Base-by-base conservation (phyloP, 169 alveolate genomes). In the Besnoitia besnoiti region DNA sequence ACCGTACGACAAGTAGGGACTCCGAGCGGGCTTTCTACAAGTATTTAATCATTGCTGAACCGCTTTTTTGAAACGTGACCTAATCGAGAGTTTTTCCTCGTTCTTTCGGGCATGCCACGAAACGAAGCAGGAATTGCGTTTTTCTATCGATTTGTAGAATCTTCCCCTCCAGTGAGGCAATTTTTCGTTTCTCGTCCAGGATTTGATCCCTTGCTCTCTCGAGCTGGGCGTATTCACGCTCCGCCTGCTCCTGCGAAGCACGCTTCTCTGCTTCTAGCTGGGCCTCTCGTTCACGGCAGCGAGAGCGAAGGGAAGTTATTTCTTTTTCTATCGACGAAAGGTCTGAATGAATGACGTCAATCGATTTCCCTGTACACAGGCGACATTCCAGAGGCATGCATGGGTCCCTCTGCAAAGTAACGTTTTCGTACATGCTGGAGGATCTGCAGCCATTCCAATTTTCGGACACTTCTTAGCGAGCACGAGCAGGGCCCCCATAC, bases 81-180 rank as follows among this genome's bases (percentile, higher is more conserved):
- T n/a, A n/a, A n/a, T n/a, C n/a, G n/a, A n/a, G n/a, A n/a, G n/a
- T n/a, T n/a, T n/a, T n/a, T n/a, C n/a, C n/a, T 55, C 67, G 67
- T 5, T 37, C 87, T 77, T 77, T 55, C 7, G 87, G 55, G 35
- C 40, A n/a, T 16, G 87, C 40, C 37, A 42, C 55, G 55, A 37
- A 37, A 27, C 40, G 87, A 24, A 77, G 49, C 19, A 77, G 7
- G 5, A 39, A 35, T 39, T 77, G 19, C n/a, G 40, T 77, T 40
- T 35, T 37, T 24, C 14, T 55, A 39, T 77, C 59, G 5, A n/a
- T 77, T 2, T 44, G 49, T 30, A 44, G 40, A 16, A 77, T 44
- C 40, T 77, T 51, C 37, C 16, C 59, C 40, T 77, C 87, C 59
- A 77, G 55, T 14, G 87, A 19, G 8, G 87, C 87, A 35, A 77